A percentile compares a stretch with the other conserved stretches of the same genome.
Evolutionary conservation across 2,329 filamentous ascomycete genomes (phyloP).

Genomic region (Tolypocladium endophyticum): DNA sequence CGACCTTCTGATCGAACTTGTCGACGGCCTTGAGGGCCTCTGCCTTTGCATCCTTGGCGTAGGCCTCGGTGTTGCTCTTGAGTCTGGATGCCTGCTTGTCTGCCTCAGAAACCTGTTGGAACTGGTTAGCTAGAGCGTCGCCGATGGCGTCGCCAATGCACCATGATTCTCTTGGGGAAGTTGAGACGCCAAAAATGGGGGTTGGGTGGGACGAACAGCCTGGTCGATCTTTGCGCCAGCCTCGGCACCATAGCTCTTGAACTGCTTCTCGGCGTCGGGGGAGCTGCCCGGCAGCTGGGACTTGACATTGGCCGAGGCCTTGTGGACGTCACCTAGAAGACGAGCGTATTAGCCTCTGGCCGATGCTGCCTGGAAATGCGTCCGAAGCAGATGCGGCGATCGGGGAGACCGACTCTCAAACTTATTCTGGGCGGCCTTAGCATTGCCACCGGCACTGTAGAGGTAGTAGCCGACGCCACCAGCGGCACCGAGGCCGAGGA

Average conservation of each 20-base stretch:
- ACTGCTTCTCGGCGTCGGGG: constrained; percentile 53
- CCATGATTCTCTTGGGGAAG: background rate
- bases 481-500: constrained; percentile 52
- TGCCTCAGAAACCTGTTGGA: constrained; percentile 38
- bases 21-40: constrained; percentile 64
- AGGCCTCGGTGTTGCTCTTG: constrained; percentile 48
- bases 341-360: background rate
- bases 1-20: constrained; percentile 72
- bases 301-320: constrained; percentile 55
- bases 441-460: constrained; percentile 72
- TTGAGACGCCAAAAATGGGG: background rate
- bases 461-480: constrained; percentile 80
- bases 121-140: constrained; percentile 1
- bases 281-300: constrained; percentile 51
- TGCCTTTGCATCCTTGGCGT: constrained; percentile 52
- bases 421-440: constrained; percentile 76
- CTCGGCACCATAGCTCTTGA: constrained; percentile 33
- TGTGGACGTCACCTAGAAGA: constrained; percentile 63
- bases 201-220: constrained; percentile 42
- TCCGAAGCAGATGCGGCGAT: background rate
- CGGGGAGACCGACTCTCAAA: constrained; percentile 53
- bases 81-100: constrained; percentile 52
- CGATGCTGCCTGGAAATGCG: background rate
- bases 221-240: constrained; percentile 58
- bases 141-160: background rate